Conservation (phyloP, 345 rosid genomes). For the Adansonia digitata region DNA sequence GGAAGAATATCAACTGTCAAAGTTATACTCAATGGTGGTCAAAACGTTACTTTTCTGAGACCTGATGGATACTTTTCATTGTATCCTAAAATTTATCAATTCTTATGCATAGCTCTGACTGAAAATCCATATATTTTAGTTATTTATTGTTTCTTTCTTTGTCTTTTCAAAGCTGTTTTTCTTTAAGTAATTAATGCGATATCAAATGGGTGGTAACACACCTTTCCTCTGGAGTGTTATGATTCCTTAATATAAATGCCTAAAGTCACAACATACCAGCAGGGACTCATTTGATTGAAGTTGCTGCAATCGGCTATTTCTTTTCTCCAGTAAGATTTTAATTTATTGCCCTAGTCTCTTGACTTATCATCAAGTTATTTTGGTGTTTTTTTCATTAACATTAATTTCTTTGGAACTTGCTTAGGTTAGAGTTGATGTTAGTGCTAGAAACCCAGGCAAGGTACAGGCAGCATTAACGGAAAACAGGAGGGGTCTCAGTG, state of each 20-base stretch:
- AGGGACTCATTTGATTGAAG: slow-evolving; percentile 97
- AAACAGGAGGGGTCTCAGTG: slow-evolving; percentile 76
- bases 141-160: slow-evolving; percentile 6
- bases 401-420: slow-evolving; percentile 13
- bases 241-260: slow-evolving; percentile 46
- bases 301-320: slow-evolving; percentile 75
- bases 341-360: not conserved
- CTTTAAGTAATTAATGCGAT: not conserved
- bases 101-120: slow-evolving; percentile 4
- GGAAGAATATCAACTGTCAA: slow-evolving; percentile 69
- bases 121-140: not conserved
- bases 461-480: slow-evolving; percentile 95
- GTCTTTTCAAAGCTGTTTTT: not conserved
- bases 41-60: slow-evolving; percentile 61
- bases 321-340: slow-evolving; percentile 75
- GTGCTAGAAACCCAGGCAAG: slow-evolving; percentile 90
- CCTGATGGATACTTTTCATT: slow-evolving; percentile 98
- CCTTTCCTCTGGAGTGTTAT: slow-evolving; percentile 6
- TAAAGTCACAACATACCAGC: slow-evolving; percentile 80
- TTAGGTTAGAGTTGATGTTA: slow-evolving; percentile 96
- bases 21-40: slow-evolving; percentile 87
- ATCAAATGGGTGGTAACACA: slow-evolving; percentile 9
- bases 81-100: slow-evolving; percentile 43
- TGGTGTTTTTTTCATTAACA: not conserved
- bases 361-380: not conserved